Conservation (phyloP, 495 filamentous ascomycete genomes). For the Penicillium samsonianum region DNA sequence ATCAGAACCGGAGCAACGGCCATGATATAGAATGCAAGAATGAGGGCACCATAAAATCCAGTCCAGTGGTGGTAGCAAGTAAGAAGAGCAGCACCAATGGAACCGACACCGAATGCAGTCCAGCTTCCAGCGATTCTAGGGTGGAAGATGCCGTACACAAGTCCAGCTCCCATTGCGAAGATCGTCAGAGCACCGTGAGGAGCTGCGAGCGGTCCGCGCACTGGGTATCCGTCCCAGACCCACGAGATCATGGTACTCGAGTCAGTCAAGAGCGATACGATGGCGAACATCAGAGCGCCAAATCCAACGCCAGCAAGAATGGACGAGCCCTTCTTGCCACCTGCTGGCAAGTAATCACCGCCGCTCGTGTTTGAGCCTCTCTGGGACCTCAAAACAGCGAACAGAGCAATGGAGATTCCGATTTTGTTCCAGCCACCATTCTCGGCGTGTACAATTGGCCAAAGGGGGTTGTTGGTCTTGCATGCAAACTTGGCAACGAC, state of each 20-base stretch:
- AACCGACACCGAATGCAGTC: conserved; percentile 77
- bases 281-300: conserved; percentile 81
- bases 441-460: conserved; percentile 84
- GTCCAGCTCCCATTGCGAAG: conserved; percentile 79
- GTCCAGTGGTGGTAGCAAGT: conserved; percentile 81
- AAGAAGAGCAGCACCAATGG: conserved; percentile 75
- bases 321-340: conserved; percentile 63
- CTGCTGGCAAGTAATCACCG: conserved; percentile 49
- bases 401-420: conserved; percentile 72
- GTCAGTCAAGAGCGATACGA: conserved; percentile 92
- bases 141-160: conserved; percentile 74
- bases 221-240: conserved; percentile 98
- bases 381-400: conserved; percentile 72
- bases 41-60: conserved; percentile 84
- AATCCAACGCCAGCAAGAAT: conserved; percentile 74
- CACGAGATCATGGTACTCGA: conserved; percentile 99
- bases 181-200: conserved; percentile 87
- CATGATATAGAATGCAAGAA: conserved; percentile 76
- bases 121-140: conserved; percentile 72
- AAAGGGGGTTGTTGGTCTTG: conserved; percentile 96
- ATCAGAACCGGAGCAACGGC: conserved; percentile 79
- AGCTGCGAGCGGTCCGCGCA: conserved; percentile 83
- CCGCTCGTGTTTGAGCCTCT: conserved; percentile 55
- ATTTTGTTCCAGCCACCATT: conserved; percentile 94
- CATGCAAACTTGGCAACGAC: conserved; percentile 90